Evolutionary conservation across 2,329 filamentous ascomycete species (phyloP), one percentile per base, ranked within the genome.

Genomic region (Fusarium pseudoanthophilum): DNA sequence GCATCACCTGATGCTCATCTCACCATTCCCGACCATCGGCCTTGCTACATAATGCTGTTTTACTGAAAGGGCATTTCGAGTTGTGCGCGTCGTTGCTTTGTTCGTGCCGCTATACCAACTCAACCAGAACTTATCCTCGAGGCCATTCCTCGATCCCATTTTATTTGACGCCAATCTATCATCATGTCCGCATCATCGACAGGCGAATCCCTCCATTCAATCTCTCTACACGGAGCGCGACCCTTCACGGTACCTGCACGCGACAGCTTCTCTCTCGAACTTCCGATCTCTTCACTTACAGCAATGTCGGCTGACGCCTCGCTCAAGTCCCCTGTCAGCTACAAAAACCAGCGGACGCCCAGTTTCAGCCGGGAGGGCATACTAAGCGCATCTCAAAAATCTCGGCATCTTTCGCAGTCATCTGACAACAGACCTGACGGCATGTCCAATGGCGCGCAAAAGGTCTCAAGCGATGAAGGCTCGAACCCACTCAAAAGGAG

Each of bases 401-500:
- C 86, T 51, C 82, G 88, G 32, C 87, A 89, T 75, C 79, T 88
- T 60, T 89, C 88, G 30, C 88, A 89, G 77, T 85, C 87, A 5
- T 87, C 86, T 39, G 87, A 87, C 20, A 83, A 85, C 64, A 82
- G 82, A 40, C 78, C 80, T 49, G 86, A 87, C 18, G 79, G 80
- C 60, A 74, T 82, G 51, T 78, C 80, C 72, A 86, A 85, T 77
- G 85, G 84, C 42, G 81, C 84, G 67, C 83, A 86, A 75, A 87
- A 86, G 75, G 79, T 78, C 49, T 79, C 79, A 26, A 80, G 77
- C 77, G 87, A 90, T 73, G 88, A 91, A 76, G 85, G 86, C 61
- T 84, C 86, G 32, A 89, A 89, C 72, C 88, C 89, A 43, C 82
- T 90, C 36, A 91, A 91, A 81, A 85, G 89, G 76, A 87, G 89